Conservation (phyloP, 371 early-diverging fungal genomes). For the Apophysomyces ossiformis region DNA sequence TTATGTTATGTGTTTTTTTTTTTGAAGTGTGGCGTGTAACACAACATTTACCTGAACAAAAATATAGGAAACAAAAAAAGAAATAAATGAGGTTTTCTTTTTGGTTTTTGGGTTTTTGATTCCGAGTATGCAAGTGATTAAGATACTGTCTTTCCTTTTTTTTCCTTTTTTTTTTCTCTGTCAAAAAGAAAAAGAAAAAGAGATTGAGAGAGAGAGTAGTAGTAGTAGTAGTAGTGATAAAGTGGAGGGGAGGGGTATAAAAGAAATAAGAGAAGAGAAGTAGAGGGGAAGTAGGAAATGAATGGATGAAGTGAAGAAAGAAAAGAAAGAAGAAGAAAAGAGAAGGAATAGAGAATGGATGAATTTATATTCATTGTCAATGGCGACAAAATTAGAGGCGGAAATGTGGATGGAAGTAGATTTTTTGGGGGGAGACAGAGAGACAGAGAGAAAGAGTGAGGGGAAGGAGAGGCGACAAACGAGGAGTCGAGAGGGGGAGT, state of each 20-base stretch:
- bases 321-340: not conserved
- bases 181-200: conserved; percentile 8
- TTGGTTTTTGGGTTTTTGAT: not conserved
- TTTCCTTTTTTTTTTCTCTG: not conserved
- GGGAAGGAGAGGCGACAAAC: too few relatives aligned
- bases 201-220: not conserved
- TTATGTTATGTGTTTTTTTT: not conserved
- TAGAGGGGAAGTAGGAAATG: not conserved
- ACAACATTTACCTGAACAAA: conserved; percentile 10
- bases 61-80: not conserved
- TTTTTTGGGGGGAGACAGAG: too few relatives aligned
- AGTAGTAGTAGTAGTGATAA: not conserved
- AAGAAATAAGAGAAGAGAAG: not conserved
- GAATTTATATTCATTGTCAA: conserved; percentile 1
- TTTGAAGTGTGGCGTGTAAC: conserved; percentile 4
- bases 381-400: not conserved
- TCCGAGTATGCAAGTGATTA: too few relatives aligned
- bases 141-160: not conserved
- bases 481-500: too few relatives aligned
- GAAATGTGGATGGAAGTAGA: too few relatives aligned
- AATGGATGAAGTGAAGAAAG: conserved; percentile 5
- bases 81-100: conserved; percentile 1
- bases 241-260: not conserved
- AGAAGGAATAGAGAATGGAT: not conserved
- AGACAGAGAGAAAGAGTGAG: too few relatives aligned